A percentile compares a stretch with the other conserved stretches of the same genome.
Conservation (phyloP, 2,329 filamentous ascomycete genomes). For the Fusarium gaditjirri region DNA sequence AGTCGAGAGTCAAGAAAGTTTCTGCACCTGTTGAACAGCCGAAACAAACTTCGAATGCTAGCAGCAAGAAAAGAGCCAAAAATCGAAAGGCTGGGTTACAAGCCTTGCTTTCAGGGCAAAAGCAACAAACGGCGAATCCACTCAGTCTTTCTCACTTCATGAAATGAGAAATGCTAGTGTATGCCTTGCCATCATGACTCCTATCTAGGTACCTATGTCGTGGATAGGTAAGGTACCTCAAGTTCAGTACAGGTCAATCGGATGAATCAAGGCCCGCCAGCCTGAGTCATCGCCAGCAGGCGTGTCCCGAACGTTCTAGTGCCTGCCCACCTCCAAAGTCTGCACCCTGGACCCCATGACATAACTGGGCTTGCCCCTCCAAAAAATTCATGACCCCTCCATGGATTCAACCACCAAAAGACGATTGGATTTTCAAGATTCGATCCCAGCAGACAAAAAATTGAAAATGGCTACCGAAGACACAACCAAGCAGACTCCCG, state of each 20-base stretch:
- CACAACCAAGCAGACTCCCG: slow-evolving; percentile 53
- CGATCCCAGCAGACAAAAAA: slow-evolving; percentile 17
- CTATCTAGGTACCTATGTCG: background rate
- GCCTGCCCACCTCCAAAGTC: slow-evolving; percentile 34
- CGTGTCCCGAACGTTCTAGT: slow-evolving; percentile 42
- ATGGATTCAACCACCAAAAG: slow-evolving; percentile 33
- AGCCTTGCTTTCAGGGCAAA: slow-evolving; percentile 67
- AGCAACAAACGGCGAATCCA: slow-evolving; percentile 54
- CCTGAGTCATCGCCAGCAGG: slow-evolving; percentile 18
- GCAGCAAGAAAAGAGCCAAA: slow-evolving; percentile 73
- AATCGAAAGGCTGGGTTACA: slow-evolving; percentile 73
- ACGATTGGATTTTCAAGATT: slow-evolving; percentile 33
- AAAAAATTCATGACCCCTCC: slow-evolving; percentile 48
- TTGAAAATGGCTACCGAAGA: slow-evolving; percentile 60
- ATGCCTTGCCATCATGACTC: background rate
- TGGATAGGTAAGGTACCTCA: background rate
- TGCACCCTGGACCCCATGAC: slow-evolving; percentile 43
- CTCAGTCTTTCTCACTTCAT: slow-evolving; percentile 68
- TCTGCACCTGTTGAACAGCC: slow-evolving; percentile 39
- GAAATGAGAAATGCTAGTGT: slow-evolving; percentile 42
- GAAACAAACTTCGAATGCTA: slow-evolving; percentile 61
- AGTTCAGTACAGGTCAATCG: slow-evolving; percentile 1
- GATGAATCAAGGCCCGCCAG: slow-evolving; percentile 20
- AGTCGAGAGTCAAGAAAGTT: slow-evolving; percentile 34
- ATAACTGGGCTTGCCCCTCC: slow-evolving; percentile 48